A percentile compares a stretch with the other conserved stretches of the same genome.
phyloP scores from a whole-genome alignment of 495 filamentous ascomycete species.

The Neurospora pannonica region DNA sequence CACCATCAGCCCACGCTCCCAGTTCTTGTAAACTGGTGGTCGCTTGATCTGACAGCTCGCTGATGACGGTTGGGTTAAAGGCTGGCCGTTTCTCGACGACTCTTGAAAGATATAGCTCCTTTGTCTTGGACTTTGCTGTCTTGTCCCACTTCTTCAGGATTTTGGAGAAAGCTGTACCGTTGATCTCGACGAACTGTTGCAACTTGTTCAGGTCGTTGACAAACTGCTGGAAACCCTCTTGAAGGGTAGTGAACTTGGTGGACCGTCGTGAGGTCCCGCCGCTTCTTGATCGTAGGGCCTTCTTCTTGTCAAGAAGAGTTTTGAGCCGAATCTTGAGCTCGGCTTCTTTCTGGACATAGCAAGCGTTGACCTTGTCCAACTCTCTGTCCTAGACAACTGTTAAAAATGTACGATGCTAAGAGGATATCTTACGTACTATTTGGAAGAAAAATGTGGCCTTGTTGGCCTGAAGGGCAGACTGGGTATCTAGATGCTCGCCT shows the following conservation, averaged over 20 bases:
- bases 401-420: conserved; percentile 7
- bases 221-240: conserved; percentile 96
- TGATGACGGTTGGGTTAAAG: conserved; percentile 94
- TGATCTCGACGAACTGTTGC: conserved; percentile 97
- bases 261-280: conserved; percentile 70
- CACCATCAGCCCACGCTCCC: conserved; percentile 93
- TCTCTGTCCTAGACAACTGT: conserved; percentile 70
- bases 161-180: conserved; percentile 94
- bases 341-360: conserved; percentile 96
- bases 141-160: conserved; percentile 99
- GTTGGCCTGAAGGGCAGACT: conserved; percentile 88
- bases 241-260: conserved; percentile 81
- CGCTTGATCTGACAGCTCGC: conserved; percentile 90
- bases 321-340: conserved; percentile 92
- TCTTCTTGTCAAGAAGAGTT: conserved; percentile 90
- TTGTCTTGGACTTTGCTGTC: conserved; percentile 96
- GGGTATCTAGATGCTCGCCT: conserved; percentile 51
- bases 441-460: conserved; percentile 98
- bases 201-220: conserved; percentile 92
- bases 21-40: conserved; percentile 87
- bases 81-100: conserved; percentile 97
- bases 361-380: conserved; percentile 95
- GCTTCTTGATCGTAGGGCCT: conserved; percentile 68
- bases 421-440: conserved; percentile 48
- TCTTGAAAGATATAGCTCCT: conserved; percentile 90